Conservation (phyloP, 2,329 filamentous ascomycete genomes). For the Neocucurbitaria cava region DNA sequence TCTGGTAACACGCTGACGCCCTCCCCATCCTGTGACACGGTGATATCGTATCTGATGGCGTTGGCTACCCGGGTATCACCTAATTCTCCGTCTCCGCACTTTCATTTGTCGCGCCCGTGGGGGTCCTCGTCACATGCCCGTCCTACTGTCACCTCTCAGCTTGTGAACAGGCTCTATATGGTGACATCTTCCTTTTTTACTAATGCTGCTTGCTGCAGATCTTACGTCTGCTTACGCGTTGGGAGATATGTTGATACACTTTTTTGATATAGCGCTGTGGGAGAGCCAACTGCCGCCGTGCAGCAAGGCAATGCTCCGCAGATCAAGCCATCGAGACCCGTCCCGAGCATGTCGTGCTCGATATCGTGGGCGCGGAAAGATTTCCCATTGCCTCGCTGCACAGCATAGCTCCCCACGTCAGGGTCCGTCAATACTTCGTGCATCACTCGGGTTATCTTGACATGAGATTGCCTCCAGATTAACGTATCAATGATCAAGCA, state of each 20-base stretch:
- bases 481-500: neutral
- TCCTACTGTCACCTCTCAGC: slow-evolving; percentile 9
- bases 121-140: slow-evolving; percentile 35
- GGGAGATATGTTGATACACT: slow-evolving; percentile 4
- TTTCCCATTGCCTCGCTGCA: slow-evolving; percentile 18
- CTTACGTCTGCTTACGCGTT: slow-evolving; percentile 19
- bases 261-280: slow-evolving; percentile 5
- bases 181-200: slow-evolving; percentile 24
- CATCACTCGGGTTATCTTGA: slow-evolving; percentile 11
- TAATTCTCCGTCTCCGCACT: slow-evolving; percentile 27
- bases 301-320: slow-evolving; percentile 10
- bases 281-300: slow-evolving; percentile 17
- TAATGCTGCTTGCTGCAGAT: slow-evolving; percentile 20
- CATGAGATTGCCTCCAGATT: slow-evolving; percentile 2
- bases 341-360: slow-evolving; percentile 12
- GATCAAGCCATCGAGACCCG: slow-evolving; percentile 15
- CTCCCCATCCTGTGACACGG: slow-evolving; percentile 35
- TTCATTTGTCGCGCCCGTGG: slow-evolving; percentile 40
- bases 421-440: slow-evolving; percentile 28
- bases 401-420: slow-evolving; percentile 17
- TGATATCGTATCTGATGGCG: slow-evolving; percentile 26
- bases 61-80: slow-evolving; percentile 20
- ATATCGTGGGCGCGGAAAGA: slow-evolving; percentile 15
- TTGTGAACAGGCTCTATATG: slow-evolving; percentile 13
- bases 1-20: slow-evolving; percentile 47